Base-by-base conservation (phyloP, 2,329 filamentous ascomycete species). In the Nectriaceae sp. region DNA sequence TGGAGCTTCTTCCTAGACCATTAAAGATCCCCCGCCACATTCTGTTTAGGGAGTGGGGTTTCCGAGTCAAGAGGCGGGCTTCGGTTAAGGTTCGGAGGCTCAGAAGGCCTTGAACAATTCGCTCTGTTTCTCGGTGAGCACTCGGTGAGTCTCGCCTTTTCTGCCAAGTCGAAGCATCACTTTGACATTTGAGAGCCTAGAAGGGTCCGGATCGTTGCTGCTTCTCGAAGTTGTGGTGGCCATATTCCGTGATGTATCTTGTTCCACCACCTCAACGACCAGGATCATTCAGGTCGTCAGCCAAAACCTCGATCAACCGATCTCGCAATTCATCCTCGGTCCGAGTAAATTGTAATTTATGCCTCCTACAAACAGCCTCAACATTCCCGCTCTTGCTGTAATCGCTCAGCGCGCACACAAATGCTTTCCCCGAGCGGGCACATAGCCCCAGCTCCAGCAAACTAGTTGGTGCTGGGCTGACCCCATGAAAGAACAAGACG, bases 351-450 rank as follows among this genome's bases (percentile, higher is more conserved):
- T 71, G 65, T 5, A 83, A 63, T 0, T 64, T 70, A 50, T 75
- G 77, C 44, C 70, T 70, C 49, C 68, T 61, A 51, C 82, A 85
- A 10, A 84, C 74, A 13, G 83, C 67, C 57, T 80, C 70, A 24
- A 88, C 79, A 53, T 87, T 85, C 0, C 81, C 83, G n/a, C 72
- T 72, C 62, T 83, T 83, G 65, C 65, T 74, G 56, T 80, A 87
- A 0, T 71, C 72, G 20, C 70, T 62, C 2, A 74, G 70, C 40
- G 77, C 82, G 36, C 77, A 76, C 1, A 85, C 81, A 11, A 86
- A 66, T 1, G 73, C 70, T 59, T 75, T 79, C 1, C 66, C 67
- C 10, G 49, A 43, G 15, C 59, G 66, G 3, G 75, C 75, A 40
- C 69, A 77, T 4, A 87, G 65, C 0, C 84, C 84, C 16, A 87